Base-by-base conservation (phyloP, 768 basidiomycete species). In the Suillus discolor region DNA sequence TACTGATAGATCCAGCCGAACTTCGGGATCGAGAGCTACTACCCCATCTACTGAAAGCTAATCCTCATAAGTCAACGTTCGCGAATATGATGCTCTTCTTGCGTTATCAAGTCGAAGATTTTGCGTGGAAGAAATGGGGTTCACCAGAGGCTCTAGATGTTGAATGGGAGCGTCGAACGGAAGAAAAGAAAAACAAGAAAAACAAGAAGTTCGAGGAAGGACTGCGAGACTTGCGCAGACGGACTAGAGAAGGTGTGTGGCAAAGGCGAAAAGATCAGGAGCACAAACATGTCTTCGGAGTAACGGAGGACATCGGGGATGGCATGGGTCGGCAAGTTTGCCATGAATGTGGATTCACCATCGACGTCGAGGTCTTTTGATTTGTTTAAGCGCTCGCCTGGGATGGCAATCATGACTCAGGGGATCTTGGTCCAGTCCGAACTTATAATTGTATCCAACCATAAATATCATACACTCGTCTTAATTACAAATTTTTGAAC, bases 41-140 rank as follows among this genome's bases (percentile, higher is more conserved):
- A 69, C 97, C 97, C 0, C 97, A 99, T 76, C 82, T 97, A 31
- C 84, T 99, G 65, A 94, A 96, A 73, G 92, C 94, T 23, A 98
- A 98, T 75, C 96, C 94, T 4, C 96, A 97, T 80, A 91, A 93
- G 69, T 92, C 95, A 13, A 96, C 94, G 0, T 99, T 93, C 74
- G 92, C 93, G 42, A 99, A 99, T 81, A 99, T 99, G 97, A 99
- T 99, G 97, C 84, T 99, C 25, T 99, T 92, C 79, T 83, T 98
- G 6, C 89, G 97, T 41, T 91, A 82, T 72, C 97, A 99, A 76
- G 94, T 97, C 2, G 97, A 99, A 76, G 93, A 90, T 54, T 98
- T 96, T 77, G 97, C 97, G 6, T 97, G 91, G 91, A 90, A 93
- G 74, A 99, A 99, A 78, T 99, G 97, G 97, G 96, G 95, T 0